These are phyloP conservation scores for Carex sylvatica DNA, from an alignment of 202 grass and related monocot genomes.

Conservation along the genomic window DNA sequence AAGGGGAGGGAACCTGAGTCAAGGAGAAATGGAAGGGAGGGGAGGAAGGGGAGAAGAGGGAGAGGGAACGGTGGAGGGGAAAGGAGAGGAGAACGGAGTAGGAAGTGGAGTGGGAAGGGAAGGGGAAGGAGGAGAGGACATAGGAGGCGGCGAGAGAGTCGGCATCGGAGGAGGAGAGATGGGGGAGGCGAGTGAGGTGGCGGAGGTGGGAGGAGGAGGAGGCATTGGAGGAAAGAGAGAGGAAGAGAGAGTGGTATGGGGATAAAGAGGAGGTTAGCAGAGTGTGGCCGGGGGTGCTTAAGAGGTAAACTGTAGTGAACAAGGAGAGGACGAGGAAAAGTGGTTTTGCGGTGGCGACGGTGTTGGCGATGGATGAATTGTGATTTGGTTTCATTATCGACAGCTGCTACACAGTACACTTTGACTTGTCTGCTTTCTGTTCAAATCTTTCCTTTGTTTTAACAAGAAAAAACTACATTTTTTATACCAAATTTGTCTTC, in stretches of 20 bases:
- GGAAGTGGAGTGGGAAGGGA: slow-evolving; percentile 31
- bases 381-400: slow-evolving; percentile 1
- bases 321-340: slow-evolving; percentile 25
- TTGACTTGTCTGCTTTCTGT: too few species aligned
- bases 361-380: not conserved
- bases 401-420: too few species aligned
- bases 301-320: slow-evolving; percentile 27
- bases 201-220: slow-evolving; percentile 58
- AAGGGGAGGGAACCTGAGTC: slow-evolving; percentile 51
- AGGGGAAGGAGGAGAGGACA: slow-evolving; percentile 34
- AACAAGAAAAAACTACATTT: too few species aligned
- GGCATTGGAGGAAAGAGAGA: slow-evolving; percentile 59
- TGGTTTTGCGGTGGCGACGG: slow-evolving; percentile 20
- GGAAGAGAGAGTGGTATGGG: slow-evolving; percentile 51
- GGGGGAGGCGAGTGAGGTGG: slow-evolving; percentile 58
- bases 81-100: slow-evolving; percentile 61
- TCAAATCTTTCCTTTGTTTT: too few species aligned
- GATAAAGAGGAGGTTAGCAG: not conserved
- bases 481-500: too few species aligned
- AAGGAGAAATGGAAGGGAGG: slow-evolving; percentile 40
- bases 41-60: slow-evolving; percentile 34
- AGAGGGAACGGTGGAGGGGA: slow-evolving; percentile 36
- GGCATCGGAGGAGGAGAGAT: slow-evolving; percentile 55
- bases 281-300: slow-evolving; percentile 5
- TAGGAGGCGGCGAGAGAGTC: slow-evolving; percentile 44